phyloP scores from a whole-genome alignment of 441 rosid species.

The Daphne laureola region DNA sequence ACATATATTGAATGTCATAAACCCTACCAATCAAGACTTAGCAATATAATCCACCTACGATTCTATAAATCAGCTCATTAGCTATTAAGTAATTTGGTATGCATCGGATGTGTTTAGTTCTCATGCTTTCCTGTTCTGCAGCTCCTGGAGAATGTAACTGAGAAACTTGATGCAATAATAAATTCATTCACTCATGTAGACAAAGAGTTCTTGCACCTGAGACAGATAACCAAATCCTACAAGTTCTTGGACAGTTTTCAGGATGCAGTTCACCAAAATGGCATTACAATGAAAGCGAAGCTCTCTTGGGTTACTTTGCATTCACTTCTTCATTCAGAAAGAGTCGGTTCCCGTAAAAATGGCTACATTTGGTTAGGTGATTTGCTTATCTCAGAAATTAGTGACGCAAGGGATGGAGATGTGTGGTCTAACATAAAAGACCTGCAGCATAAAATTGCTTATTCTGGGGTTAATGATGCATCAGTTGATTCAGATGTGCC shows the following conservation, averaged over 20 bases:
- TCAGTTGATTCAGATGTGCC: slow-evolving; percentile 68
- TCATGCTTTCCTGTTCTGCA: slow-evolving; percentile 28
- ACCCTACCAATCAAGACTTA: too few species aligned
- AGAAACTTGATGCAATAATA: slow-evolving; percentile 72
- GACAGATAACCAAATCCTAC: slow-evolving; percentile 69
- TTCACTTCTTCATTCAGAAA: slow-evolving; percentile 96
- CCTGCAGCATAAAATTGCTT: slow-evolving; percentile 61
- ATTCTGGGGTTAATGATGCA: slow-evolving; percentile 63
- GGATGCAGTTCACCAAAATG: slow-evolving; percentile 31
- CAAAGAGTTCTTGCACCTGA: slow-evolving; percentile 77
- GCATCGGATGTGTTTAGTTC: not conserved
- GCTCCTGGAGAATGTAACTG: slow-evolving; percentile 81
- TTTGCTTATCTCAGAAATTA: slow-evolving; percentile 88
- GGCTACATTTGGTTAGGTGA: slow-evolving; percentile 96
- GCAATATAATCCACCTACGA: too few species aligned
- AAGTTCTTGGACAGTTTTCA: slow-evolving; percentile 56
- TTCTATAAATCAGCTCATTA: not conserved
- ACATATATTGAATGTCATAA: too few species aligned
- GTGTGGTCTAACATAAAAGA: slow-evolving; percentile 70
- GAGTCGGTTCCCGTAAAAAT: slow-evolving; percentile 73
- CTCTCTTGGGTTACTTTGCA: slow-evolving; percentile 87
- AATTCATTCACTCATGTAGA: slow-evolving; percentile 88
- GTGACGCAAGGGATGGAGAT: slow-evolving; percentile 50
- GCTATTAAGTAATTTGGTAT: not conserved
- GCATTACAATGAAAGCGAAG: slow-evolving; percentile 47